Conservation (phyloP, 2,329 filamentous ascomycete species). For the Verruconis gallopava region DNA sequence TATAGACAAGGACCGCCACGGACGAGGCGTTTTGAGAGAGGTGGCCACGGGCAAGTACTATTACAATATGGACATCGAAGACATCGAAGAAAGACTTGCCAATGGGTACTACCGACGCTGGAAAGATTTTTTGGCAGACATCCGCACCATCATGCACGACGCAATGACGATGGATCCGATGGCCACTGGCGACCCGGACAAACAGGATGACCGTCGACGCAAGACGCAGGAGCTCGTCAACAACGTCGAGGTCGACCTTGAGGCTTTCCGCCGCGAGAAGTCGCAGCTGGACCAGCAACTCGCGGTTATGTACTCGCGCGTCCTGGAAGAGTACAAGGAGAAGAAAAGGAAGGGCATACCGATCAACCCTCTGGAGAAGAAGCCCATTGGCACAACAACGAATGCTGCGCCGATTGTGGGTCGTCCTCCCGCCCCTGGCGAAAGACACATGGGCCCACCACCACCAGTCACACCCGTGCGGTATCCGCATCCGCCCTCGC, state of each 20-base stretch:
- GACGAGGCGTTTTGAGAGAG: conserved; percentile 63
- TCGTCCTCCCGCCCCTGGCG: neutral
- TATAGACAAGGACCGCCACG: conserved; percentile 66
- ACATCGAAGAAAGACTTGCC: conserved; percentile 89
- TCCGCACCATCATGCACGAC: conserved; percentile 74
- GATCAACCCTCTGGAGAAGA: conserved; percentile 35
- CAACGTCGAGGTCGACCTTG: conserved; percentile 90
- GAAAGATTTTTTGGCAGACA: conserved; percentile 78
- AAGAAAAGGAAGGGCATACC: conserved; percentile 1
- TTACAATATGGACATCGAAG: conserved; percentile 87
- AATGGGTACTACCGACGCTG: conserved; percentile 93
- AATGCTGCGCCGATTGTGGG: neutral
- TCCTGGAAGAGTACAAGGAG: conserved; percentile 50
- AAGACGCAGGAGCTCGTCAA: conserved; percentile 84
- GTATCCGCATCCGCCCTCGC: neutral
- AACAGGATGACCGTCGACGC: conserved; percentile 51
- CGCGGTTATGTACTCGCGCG: conserved; percentile 61
- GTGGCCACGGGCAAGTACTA: conserved; percentile 70
- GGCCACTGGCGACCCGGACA: neutral
- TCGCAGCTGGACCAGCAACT: conserved; percentile 57
- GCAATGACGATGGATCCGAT: conserved; percentile 47
- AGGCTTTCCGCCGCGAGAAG: conserved; percentile 53
- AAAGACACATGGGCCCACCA: conserved; percentile 25
- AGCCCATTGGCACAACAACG: conserved; percentile 4
- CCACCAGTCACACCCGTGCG: conserved; percentile 17